Base-by-base conservation (phyloP, 345 rosid species). In the Populus pruinosa region DNA sequence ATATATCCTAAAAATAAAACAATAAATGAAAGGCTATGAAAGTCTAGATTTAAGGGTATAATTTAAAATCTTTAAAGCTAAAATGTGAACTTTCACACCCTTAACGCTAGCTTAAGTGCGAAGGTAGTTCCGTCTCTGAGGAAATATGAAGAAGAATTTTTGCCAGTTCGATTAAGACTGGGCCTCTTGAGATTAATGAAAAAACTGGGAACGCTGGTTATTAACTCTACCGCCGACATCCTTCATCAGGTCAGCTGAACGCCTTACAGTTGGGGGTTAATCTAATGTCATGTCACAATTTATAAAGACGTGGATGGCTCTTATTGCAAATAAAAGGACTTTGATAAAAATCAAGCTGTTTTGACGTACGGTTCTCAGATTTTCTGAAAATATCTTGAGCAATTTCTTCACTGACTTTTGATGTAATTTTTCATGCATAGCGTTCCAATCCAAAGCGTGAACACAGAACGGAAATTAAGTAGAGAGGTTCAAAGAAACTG, bases 371-470 rank as follows among this genome's bases (percentile, higher is more conserved):
- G 25, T 23, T 41, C 16, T 25, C 16, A 4, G 16, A 31, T 23
- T 65, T 65, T 65, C n/a, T 33, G 33, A 31, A 20, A 71, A 33
- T 71, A 50, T 71, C 74, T 18, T 50, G 12, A 31, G 74, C 74
- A 71, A 71, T 50, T 50, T 64, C 27, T 14, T 31, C 20, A 17
- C 50, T 31, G 64, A 33, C 74, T 33, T 49, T 31, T 31, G 43
- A 39, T 14, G 12, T 71, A 18, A 20, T 9, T 6, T 71, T 49
- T 17, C 56, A 50, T 47, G 63, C 41, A 29, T 71, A 61, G 56
- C 16, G 23, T 70, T 10, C 8, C 20, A 17, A 49, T 49, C 23
- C 62, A 49, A 6, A 2, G 23, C 17, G 16, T 31, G 41, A 49
- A 17, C 61, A 71, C 5, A 14, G n/a, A 71, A 71, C 10, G 61